Evolutionary conservation across 805 yeast species (phyloP).

Genomic region (Debaryomyces tyrocola): DNA sequence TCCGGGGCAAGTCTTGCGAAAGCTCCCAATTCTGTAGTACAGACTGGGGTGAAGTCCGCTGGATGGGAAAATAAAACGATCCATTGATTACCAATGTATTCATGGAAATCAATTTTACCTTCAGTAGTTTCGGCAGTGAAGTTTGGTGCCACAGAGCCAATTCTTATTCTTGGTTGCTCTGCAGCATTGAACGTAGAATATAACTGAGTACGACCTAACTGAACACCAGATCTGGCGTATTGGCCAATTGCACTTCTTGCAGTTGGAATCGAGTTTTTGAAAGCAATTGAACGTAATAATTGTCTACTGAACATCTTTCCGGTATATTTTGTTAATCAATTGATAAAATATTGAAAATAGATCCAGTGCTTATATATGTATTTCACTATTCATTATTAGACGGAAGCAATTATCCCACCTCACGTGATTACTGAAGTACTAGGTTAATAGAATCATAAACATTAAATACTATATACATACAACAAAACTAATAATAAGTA

Average conservation of each 20-base stretch:
- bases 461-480: too few species aligned
- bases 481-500: too few species aligned
- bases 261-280: slow-evolving; percentile 3
- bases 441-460: too few species aligned
- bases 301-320: slow-evolving; percentile 19
- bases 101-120: slow-evolving; percentile 64
- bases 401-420: background rate
- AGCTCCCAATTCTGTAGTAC: slow-evolving; percentile 78
- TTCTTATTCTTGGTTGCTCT: slow-evolving; percentile 45
- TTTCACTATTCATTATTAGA: background rate
- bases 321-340: background rate
- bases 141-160: slow-evolving; percentile 70
- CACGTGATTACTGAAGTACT: background rate
- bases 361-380: background rate
- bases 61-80: slow-evolving; percentile 72
- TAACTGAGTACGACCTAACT: background rate
- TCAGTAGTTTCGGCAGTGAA: slow-evolving; percentile 62
- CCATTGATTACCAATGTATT: slow-evolving; percentile 63
- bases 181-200: slow-evolving; percentile 30
- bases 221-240: background rate
- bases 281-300: slow-evolving; percentile 14
- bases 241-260: background rate
- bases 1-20: slow-evolving; percentile 71
- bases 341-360: background rate
- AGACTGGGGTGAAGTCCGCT: slow-evolving; percentile 77